Base-by-base conservation (phyloP, 305 asterid genomes). In the Rubia tinctorum region DNA sequence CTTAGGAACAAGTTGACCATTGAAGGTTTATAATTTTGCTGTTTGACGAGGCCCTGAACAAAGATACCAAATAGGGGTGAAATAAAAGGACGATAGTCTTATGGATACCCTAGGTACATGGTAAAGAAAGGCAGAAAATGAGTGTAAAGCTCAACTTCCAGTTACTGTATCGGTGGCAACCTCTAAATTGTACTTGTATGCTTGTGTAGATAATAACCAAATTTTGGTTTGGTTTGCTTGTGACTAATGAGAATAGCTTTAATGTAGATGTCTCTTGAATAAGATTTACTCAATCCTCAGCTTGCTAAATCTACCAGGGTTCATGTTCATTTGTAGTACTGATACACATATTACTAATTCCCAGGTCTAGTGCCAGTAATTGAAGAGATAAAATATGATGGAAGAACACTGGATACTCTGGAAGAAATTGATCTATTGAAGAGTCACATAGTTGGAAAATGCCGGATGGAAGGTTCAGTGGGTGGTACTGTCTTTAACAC, bases 301-400 rank as follows among this genome's bases (percentile, higher is more conserved):
- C 34, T 61, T 20, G 17, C 37, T 53, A 9, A 56, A 0, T 20
- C 60, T 53, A 70, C 10, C 63, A 18, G 56, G 25, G 17, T 17
- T 34, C 51, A 20, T 11, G 4, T 25, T 20, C 47, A 60, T 22
- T 20, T 5, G 6, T 64, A 45, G 43, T 71, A 60, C 77, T 81
- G 67, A 82, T 81, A 62, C 60, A 18, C 25, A 61, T 70, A 67
- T 61, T 58, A 73, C 12, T 69, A 59, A 83, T 81, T 72, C 27
- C 73, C 90, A 95, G 99, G 97, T 67, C 82, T 89, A 77, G 95
- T 93, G 77, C 99, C 98, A 51, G 88, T 93, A 72, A 81, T 95
- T 86, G 85, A 91, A 47, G 86, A 95, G 79, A 71, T 95, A 72
- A 86, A 67, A 79, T 84, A 79, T 78, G 86, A 79, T 47, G 97